Percentiles rank a stretch among this genome's conserved stretches.
Evolutionary conservation across 371 early-diverging fungal species (phyloP).

Genomic region (Circinella minor): DNA sequence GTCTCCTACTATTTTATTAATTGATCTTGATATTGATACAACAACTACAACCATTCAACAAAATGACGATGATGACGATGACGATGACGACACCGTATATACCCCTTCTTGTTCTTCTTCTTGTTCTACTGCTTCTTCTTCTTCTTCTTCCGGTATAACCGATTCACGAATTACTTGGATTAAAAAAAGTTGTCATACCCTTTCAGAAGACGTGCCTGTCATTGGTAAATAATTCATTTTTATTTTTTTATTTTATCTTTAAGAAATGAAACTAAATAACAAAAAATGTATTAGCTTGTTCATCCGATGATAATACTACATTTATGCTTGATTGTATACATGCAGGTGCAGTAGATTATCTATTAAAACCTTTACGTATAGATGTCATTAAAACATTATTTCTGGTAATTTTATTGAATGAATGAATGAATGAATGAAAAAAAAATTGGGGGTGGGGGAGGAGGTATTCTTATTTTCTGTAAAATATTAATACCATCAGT

Average conservation of each 20-base stretch:
- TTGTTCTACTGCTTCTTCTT: constrained; percentile 15
- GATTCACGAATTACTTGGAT: constrained; percentile 13
- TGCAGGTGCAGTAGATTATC: constrained; percentile 58
- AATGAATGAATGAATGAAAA: constrained; percentile 1
- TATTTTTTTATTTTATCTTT: background rate
- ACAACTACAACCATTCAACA: background rate
- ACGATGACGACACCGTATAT: constrained; percentile 17
- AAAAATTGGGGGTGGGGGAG: background rate
- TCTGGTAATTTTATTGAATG: too few relatives aligned
- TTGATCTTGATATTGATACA: constrained; percentile 21
- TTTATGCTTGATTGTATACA: constrained; percentile 54
- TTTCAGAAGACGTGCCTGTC: constrained; percentile 11
- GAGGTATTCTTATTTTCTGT: too few relatives aligned
- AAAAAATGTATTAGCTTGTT: constrained; percentile 28
- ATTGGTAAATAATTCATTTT: background rate
- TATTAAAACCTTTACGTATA: constrained; percentile 57
- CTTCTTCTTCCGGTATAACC: constrained; percentile 8
- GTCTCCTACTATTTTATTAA: constrained; percentile 9
- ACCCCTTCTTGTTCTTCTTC: constrained; percentile 15
- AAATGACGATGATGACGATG: background rate
- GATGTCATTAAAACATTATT: constrained; percentile 59
- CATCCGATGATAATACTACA: constrained; percentile 31
- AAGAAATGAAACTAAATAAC: background rate
- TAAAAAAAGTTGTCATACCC: constrained; percentile 4
- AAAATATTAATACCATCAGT: too few relatives aligned